Conservation (phyloP, 2,329 filamentous ascomycete genomes). For the Coniella lustricola region DNA sequence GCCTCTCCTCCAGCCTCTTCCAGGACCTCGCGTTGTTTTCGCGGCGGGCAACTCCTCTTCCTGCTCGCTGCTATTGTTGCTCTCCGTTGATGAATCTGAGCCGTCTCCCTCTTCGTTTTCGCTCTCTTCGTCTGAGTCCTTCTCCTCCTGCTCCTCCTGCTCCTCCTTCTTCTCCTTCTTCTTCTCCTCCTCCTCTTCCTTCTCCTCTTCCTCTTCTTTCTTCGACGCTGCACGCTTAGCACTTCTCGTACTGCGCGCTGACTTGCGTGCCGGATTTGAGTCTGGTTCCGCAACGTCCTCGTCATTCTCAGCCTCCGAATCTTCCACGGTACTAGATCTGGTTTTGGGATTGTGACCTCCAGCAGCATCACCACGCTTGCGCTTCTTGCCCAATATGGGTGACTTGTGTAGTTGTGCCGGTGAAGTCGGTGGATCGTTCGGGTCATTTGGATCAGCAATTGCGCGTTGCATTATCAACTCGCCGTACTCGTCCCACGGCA, state of each 20-base stretch:
- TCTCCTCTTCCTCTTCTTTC: slow-evolving; percentile 27
- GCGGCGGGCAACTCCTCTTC: slow-evolving; percentile 30
- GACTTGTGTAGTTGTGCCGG: slow-evolving; percentile 37
- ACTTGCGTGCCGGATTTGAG: slow-evolving; percentile 32
- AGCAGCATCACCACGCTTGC: slow-evolving; percentile 35
- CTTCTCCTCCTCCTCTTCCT: slow-evolving; percentile 26
- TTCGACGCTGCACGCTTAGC: slow-evolving; percentile 35
- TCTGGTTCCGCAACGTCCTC: slow-evolving; percentile 26
- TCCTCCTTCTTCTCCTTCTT: slow-evolving; percentile 29
- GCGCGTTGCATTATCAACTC: slow-evolving; percentile 40
- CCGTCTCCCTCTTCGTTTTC: slow-evolving; percentile 24
- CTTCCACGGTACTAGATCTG: slow-evolving; percentile 43
- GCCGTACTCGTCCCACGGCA: slow-evolving; percentile 44
- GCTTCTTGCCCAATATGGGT: slow-evolving; percentile 33
- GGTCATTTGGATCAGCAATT: slow-evolving; percentile 39
- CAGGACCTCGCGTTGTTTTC: slow-evolving; percentile 29
- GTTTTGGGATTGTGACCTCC: slow-evolving; percentile 25
- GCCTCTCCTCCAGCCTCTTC: slow-evolving; percentile 27
- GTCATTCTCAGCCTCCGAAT: slow-evolving; percentile 37
- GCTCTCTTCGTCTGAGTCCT: slow-evolving; percentile 14
- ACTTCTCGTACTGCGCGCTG: slow-evolving; percentile 36
- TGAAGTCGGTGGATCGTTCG: slow-evolving; percentile 42
- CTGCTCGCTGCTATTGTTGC: slow-evolving; percentile 10
- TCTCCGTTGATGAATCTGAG: too few species aligned
- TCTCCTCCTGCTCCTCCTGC: slow-evolving; percentile 26